Conservation (phyloP, 2,329 filamentous ascomycete species). For the Colletotrichum tamarilloi region DNA sequence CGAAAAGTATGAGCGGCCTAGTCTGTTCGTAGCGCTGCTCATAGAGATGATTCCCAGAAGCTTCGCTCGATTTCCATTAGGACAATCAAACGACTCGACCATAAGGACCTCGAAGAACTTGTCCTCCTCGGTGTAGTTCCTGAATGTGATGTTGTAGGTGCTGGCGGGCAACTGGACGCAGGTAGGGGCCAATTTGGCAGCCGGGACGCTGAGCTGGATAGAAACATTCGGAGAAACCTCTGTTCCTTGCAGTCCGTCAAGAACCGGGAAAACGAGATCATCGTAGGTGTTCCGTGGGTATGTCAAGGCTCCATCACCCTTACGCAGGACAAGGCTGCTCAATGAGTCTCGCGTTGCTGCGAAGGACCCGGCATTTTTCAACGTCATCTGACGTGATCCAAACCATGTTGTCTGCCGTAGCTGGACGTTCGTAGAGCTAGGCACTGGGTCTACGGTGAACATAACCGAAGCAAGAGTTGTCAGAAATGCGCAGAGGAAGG, state of each 20-base stretch:
- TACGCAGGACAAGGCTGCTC: background rate
- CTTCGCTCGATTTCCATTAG: background rate
- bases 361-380: background rate
- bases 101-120: background rate
- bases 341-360: background rate
- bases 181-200: background rate
- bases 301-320: background rate
- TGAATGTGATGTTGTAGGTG: background rate
- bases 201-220: background rate
- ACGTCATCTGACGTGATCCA: background rate
- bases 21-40: background rate
- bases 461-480: slow-evolving; percentile 10
- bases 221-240: background rate
- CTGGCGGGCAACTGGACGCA: background rate
- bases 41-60: background rate
- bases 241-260: background rate
- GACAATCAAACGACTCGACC: background rate
- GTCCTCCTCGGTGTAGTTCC: background rate
- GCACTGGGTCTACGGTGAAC: slow-evolving; percentile 3
- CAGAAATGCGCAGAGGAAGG: background rate
- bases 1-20: background rate
- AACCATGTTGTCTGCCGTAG: slow-evolving; percentile 8
- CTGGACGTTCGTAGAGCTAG: background rate
- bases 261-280: background rate
- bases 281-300: slow-evolving; percentile 1